Conservation (phyloP, 495 filamentous ascomycete genomes). For the Podospora anserina region DNA sequence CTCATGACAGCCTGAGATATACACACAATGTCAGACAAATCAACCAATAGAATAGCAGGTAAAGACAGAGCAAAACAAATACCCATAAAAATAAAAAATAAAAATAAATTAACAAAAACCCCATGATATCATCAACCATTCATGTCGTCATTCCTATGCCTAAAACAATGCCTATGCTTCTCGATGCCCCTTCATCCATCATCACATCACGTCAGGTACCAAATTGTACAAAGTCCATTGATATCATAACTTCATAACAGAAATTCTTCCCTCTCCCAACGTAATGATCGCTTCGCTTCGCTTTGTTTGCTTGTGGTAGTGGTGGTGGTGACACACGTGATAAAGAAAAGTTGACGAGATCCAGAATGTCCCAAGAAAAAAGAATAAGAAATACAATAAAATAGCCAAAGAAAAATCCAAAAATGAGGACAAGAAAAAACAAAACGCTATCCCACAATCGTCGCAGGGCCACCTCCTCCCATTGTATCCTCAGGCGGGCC, state of each 20-base stretch:
- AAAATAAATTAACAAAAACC: neutral
- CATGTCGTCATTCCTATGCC: neutral
- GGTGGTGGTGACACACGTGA: neutral
- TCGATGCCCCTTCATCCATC: neutral
- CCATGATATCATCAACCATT: neutral
- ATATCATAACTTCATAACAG: neutral
- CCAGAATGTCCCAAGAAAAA: neutral
- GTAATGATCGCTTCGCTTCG: neutral
- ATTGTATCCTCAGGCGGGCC: constrained; percentile 28
- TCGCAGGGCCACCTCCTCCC: neutral
- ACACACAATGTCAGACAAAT: neutral
- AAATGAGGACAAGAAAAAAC: neutral
- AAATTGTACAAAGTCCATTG: neutral
- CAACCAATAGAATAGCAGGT: neutral
- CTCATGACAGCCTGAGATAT: neutral
- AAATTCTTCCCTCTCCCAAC: neutral
- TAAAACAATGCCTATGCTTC: neutral
- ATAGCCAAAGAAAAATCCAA: neutral
- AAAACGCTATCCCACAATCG: neutral
- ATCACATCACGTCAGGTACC: neutral
- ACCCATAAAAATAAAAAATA: neutral
- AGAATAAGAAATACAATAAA: neutral
- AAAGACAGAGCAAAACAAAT: neutral
- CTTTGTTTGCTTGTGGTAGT: neutral
- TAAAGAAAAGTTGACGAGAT: neutral